Conservation (phyloP, 164 flowering plant species). For the Buxus sempervirens region DNA sequence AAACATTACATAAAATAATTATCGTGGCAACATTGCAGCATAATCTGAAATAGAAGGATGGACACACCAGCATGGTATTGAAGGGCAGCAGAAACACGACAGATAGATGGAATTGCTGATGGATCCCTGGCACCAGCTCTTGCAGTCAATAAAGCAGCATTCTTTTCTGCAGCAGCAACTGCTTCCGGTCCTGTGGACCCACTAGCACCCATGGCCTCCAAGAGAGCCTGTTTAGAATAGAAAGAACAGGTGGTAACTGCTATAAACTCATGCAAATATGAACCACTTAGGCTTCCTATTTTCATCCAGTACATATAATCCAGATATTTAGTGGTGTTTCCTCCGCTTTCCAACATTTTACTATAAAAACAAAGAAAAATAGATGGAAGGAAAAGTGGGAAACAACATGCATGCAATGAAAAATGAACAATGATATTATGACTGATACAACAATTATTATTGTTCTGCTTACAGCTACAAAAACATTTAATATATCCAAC, state of each 20-base stretch:
- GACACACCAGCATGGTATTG: conserved; percentile 84
- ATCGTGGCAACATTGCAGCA: neutral
- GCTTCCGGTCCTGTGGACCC: conserved; percentile 91
- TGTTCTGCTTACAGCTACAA: neutral
- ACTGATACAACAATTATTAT: too few relatives aligned
- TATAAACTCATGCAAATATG: neutral
- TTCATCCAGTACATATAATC: neutral
- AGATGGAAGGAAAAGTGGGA: too few relatives aligned
- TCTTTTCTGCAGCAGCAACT: conserved; percentile 84
- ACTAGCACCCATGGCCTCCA: conserved; percentile 82
- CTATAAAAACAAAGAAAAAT: neutral
- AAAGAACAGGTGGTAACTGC: conserved; percentile 3
- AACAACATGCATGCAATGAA: too few relatives aligned
- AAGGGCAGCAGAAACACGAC: conserved; percentile 92
- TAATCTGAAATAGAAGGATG: neutral
- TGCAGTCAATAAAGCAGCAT: conserved; percentile 91
- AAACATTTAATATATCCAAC: neutral
- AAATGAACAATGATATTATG: too few relatives aligned
- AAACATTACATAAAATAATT: neutral
- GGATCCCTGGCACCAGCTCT: conserved; percentile 99
- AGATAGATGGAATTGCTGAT: conserved; percentile 94
- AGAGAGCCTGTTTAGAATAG: conserved; percentile 56
- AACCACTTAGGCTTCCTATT: neutral
- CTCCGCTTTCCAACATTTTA: neutral
- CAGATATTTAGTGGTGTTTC: neutral